Conservation (phyloP, 2,329 filamentous ascomycete species). For the Fonsecaea erecta region DNA sequence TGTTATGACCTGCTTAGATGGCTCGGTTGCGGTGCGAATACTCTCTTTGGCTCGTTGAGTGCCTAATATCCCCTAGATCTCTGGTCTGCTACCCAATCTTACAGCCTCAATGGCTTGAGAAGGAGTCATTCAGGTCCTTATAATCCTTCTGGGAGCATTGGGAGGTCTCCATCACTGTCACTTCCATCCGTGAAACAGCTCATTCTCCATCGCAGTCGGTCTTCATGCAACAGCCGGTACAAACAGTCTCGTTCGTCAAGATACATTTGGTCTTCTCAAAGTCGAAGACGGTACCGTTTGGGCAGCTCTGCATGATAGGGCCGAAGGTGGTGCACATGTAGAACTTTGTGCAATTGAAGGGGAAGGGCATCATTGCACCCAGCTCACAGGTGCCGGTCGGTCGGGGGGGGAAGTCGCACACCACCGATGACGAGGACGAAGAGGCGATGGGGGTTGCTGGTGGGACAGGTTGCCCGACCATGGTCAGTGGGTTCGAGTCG, state of each 20-base stretch:
- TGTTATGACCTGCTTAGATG: constrained; percentile 8
- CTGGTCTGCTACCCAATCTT: constrained; percentile 5
- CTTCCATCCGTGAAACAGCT: constrained; percentile 9
- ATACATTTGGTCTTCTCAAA: constrained; percentile 9
- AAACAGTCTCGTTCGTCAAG: constrained; percentile 12
- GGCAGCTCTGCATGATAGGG: constrained; percentile 13
- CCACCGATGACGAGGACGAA: constrained; percentile 5
- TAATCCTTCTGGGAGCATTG: constrained; percentile 1
- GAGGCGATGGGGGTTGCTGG: constrained; percentile 6
- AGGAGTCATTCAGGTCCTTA: constrained; percentile 8
- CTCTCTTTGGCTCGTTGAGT: constrained; percentile 10
- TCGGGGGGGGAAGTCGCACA: constrained; percentile 11
- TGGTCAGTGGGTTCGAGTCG: constrained; percentile 10
- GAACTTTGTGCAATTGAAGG: constrained; percentile 15
- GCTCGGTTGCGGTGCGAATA: neutral
- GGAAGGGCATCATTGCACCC: constrained; percentile 9
- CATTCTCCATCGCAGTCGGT: constrained; percentile 12
- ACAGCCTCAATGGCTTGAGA: constrained; percentile 7
- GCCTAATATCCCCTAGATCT: neutral
- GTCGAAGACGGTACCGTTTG: constrained; percentile 14
- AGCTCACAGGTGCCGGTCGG: constrained; percentile 12
- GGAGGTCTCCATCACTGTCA: constrained; percentile 5
- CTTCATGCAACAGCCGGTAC: constrained; percentile 9
- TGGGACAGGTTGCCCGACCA: constrained; percentile 9
- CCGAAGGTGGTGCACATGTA: constrained; percentile 15